phyloP scores from a whole-genome alignment of 2,329 filamentous ascomycete genomes.

The Claviceps paspali region DNA sequence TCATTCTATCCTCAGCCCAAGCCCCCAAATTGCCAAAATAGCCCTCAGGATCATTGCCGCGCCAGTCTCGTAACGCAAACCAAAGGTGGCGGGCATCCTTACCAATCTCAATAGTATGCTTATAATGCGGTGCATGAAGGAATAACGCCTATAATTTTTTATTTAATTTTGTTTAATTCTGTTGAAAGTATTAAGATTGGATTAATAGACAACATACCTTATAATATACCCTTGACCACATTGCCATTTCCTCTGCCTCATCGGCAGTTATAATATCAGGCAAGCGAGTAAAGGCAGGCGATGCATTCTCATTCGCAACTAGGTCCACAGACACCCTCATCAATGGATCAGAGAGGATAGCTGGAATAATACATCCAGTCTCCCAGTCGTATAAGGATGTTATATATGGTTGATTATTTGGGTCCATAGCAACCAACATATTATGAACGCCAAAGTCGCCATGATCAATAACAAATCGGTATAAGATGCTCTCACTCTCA shows the following conservation, averaged over 20 bases:
- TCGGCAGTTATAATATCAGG: constrained; percentile 6
- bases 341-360: constrained; percentile 13
- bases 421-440: constrained; percentile 8
- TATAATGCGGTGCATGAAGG: background rate
- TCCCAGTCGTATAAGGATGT: constrained; percentile 19
- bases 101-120: background rate
- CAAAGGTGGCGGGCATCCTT: background rate
- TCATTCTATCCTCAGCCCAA: background rate
- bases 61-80: constrained; percentile 2
- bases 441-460: constrained; percentile 20
- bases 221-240: constrained; percentile 13
- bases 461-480: constrained; percentile 19
- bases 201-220: constrained; percentile 9
- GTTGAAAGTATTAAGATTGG: no score
- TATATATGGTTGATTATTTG: constrained; percentile 7
- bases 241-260: constrained; percentile 9
- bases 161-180: no score
- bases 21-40: background rate
- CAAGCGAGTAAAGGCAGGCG: constrained; percentile 10
- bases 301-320: constrained; percentile 8
- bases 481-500: constrained; percentile 7
- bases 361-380: constrained; percentile 15
- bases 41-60: constrained; percentile 6
- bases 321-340: constrained; percentile 9
- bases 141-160: background rate